These are phyloP conservation scores for Smittium culicis DNA, from an alignment of 371 early-diverging fungal genomes.

Conservation along the genomic window DNA sequence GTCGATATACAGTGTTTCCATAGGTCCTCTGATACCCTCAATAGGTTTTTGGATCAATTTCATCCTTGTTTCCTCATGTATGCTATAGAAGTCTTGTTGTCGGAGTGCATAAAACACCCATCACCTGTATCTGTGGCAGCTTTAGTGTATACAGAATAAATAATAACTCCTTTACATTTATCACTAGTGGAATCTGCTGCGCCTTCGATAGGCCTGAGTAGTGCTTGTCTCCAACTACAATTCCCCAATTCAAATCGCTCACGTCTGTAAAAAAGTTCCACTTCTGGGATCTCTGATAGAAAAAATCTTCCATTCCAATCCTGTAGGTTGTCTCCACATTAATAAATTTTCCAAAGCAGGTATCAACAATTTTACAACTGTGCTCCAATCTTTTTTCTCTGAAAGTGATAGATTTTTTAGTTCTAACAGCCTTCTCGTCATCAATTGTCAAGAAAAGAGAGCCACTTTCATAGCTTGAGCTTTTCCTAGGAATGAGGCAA, in stretches of 20 bases:
- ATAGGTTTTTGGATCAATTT: background rate
- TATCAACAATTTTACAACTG: background rate
- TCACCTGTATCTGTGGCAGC: background rate
- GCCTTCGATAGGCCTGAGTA: background rate
- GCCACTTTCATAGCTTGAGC: conserved; percentile 10
- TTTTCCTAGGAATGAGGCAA: conserved; percentile 12
- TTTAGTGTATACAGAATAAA: background rate
- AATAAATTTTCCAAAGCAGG: background rate
- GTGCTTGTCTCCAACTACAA: background rate
- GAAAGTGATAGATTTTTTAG: background rate
- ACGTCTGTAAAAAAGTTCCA: background rate
- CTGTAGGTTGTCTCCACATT: background rate
- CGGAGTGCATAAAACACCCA: background rate
- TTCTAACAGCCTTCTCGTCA: background rate
- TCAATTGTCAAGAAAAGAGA: background rate
- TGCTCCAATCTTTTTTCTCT: background rate
- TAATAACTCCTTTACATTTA: conserved; percentile 1
- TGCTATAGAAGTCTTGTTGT: conserved; percentile 2
- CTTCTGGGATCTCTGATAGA: background rate
- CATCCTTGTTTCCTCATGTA: background rate
- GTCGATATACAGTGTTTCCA: background rate
- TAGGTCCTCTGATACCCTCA: background rate
- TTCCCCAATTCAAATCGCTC: background rate
- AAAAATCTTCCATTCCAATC: background rate
- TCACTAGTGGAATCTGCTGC: background rate